These are phyloP conservation scores for Diophrys sp. DNA, from an alignment of 73 alveolate species.

Conservation along the genomic window DNA sequence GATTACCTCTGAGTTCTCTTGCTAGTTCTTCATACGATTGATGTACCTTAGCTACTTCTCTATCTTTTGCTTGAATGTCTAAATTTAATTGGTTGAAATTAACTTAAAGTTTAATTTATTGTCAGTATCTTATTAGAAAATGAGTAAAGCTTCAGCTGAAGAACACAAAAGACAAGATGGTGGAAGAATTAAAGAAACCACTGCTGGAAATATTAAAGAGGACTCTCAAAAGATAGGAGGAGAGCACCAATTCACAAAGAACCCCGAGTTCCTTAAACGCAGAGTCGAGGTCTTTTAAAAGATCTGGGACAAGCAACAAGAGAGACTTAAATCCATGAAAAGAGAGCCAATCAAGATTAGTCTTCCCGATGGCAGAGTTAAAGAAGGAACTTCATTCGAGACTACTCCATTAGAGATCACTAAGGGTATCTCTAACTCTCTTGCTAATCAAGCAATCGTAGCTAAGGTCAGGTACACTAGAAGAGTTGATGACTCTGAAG, in stretches of 20 bases:
- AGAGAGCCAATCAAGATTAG: conserved; percentile 77
- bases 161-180: conserved; percentile 18
- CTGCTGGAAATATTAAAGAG: conserved; percentile 28
- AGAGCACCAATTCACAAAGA: conserved; percentile 42
- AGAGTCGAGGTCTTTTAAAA: conserved; percentile 60
- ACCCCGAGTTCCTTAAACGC: conserved; percentile 57
- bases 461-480: conserved; percentile 85
- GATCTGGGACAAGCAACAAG: conserved; percentile 42
- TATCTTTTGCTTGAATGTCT: too few species aligned
- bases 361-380: conserved; percentile 90
- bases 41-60: too few species aligned
- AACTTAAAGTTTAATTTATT: too few species aligned
- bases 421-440: conserved; percentile 71
- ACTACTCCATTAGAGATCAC: conserved; percentile 94
- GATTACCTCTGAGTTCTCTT: too few species aligned
- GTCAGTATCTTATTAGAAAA: too few species aligned
- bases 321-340: conserved; percentile 52
- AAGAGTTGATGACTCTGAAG: conserved; percentile 67
- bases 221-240: conserved; percentile 33
- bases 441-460: conserved; percentile 86
- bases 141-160: too few species aligned
- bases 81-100: too few species aligned
- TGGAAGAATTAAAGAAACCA: conserved; percentile 18
- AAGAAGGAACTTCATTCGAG: conserved; percentile 84
- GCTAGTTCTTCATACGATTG: too few species aligned